Percentiles rank a stretch among this genome's conserved stretches.
Evolutionary conservation across 176 grass and related monocot genomes (phyloP).

Genomic region (Urochloa ruziziensis): DNA sequence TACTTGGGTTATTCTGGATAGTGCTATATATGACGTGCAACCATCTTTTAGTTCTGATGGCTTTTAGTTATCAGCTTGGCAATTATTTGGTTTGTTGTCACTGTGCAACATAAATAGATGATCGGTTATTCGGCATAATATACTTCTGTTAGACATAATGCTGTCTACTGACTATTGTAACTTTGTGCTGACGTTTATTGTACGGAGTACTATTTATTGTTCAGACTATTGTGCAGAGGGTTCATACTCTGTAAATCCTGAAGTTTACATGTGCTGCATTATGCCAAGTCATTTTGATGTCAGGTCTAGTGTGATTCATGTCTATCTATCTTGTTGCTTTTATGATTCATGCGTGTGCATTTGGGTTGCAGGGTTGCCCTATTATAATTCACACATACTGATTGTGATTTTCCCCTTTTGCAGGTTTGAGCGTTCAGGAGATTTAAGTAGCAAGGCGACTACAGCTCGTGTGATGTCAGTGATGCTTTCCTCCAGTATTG

Average conservation of each 20-base stretch:
- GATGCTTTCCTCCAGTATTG: background rate
- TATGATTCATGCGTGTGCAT: background rate
- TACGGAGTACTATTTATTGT: too few relatives aligned
- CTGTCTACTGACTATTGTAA: background rate
- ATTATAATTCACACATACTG: background rate
- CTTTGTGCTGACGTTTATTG: background rate
- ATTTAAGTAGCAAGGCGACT: slow-evolving; percentile 33
- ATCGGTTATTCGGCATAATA: background rate
- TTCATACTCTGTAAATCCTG: background rate
- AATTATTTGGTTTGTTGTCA: too few relatives aligned
- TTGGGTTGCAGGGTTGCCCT: background rate
- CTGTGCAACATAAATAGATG: background rate
- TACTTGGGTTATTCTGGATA: background rate
- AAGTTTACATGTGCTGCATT: background rate
- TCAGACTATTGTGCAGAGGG: background rate
- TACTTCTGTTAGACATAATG: background rate
- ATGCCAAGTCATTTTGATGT: background rate
- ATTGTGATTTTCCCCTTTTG: background rate
- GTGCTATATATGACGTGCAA: background rate
- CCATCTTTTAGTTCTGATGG: background rate
- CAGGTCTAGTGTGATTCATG: background rate
- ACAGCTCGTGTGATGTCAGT: background rate
- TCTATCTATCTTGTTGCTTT: background rate
- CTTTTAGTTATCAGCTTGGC: background rate
- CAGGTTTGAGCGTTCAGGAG: slow-evolving; percentile 74